Conservation (phyloP, 78 protist genomes). For the Dictyostelium brefeldianum region DNA sequence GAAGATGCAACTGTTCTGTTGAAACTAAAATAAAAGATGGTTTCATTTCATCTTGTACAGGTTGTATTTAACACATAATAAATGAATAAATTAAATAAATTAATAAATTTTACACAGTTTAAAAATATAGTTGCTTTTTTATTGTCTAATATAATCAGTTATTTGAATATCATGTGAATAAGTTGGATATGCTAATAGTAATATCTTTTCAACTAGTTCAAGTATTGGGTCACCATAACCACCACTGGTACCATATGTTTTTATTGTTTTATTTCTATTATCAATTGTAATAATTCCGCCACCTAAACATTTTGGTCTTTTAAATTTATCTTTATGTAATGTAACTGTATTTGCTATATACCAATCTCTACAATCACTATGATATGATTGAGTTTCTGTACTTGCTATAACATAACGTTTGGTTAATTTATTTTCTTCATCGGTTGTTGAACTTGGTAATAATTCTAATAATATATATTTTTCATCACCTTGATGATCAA, state of each 20-base stretch:
- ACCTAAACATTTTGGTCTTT: conserved; percentile 55
- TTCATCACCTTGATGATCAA: conserved; percentile 30
- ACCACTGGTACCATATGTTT: conserved; percentile 22
- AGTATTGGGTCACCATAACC: conserved; percentile 47
- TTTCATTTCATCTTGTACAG: conserved; percentile 72
- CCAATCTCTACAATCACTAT: conserved; percentile 21
- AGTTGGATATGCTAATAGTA: background rate
- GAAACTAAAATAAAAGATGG: conserved; percentile 59
- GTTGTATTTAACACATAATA: conserved; percentile 35
- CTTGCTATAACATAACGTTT: conserved; percentile 15
- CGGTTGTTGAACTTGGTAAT: background rate
- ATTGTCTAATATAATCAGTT: conserved; percentile 40
- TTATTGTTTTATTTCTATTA: background rate
- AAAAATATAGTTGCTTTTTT: background rate
- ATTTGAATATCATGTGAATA: conserved; percentile 37
- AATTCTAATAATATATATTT: conserved; percentile 16
- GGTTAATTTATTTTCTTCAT: background rate
- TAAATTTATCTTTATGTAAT: background rate
- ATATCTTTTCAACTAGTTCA: background rate
- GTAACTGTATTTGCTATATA: background rate
- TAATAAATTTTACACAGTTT: background rate
- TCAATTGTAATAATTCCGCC: conserved; percentile 49
- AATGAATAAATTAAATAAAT: background rate
- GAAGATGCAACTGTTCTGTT: conserved; percentile 77
- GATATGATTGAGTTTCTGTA: conserved; percentile 32